phyloP scores from a whole-genome alignment of 2,329 filamentous ascomycete species.

The Penicillium sp. region DNA sequence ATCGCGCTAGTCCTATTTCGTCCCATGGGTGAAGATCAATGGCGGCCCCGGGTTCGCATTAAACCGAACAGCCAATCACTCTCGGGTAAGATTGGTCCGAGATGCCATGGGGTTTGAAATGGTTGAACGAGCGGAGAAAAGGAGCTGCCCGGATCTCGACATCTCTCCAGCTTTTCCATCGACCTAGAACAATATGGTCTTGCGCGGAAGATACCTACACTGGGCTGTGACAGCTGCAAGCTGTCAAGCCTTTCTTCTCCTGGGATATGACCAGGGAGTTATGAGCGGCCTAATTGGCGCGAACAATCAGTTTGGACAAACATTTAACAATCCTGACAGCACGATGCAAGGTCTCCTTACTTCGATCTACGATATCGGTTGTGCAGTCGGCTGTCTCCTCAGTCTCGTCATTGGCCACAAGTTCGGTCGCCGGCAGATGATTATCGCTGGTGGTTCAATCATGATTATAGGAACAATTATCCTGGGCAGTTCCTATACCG shows the following conservation, averaged over 20 bases:
- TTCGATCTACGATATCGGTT: conserved; percentile 27
- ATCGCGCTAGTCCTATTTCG: background rate
- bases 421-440: conserved; percentile 38
- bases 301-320: conserved; percentile 34
- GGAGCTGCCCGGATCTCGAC: conserved; percentile 3
- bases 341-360: conserved; percentile 32
- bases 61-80: conserved; percentile 1
- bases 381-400: conserved; percentile 25
- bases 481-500: conserved; percentile 32
- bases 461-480: conserved; percentile 42
- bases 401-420: conserved; percentile 34
- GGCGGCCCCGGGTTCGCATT: conserved; percentile 4
- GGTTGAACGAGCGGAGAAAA: background rate
- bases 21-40: background rate
- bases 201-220: conserved; percentile 15
- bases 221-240: conserved; percentile 21
- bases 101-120: background rate
- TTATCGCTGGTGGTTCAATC: conserved; percentile 35
- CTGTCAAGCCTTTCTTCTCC: conserved; percentile 18
- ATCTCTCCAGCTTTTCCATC: background rate
- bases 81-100: conserved; percentile 8
- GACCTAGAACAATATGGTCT: conserved; percentile 6
- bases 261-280: conserved; percentile 29
- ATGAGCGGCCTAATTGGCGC: conserved; percentile 43
- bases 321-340: conserved; percentile 32